Base-by-base conservation (phyloP, 768 basidiomycete species). In the Crepidotus variabilis region DNA sequence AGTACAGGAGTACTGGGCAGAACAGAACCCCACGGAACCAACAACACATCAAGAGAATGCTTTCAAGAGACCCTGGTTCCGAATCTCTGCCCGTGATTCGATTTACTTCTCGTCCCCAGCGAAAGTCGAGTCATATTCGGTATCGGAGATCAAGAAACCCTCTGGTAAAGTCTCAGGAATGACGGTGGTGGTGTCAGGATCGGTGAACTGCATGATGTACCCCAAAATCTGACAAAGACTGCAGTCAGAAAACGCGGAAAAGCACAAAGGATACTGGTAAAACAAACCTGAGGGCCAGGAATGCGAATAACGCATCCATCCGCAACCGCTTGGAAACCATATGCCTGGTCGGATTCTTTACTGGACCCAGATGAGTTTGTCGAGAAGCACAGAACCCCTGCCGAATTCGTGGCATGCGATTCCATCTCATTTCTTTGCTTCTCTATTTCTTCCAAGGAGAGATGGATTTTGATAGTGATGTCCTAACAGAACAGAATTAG, bases 401-500 rank as follows among this genome's bases (percentile, higher is more conserved):
- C 48, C 2, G 54, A 55, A 11, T 47, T 35, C 2, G 46, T 34
- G 14, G 48, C 46, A 9, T 33, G 21, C 9, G 22, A 22, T 22
- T 55, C 54, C 21, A 55, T 35, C 22, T 33, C 54, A 8, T 3
- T 9, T 21, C n/a, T 28, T 22, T 24, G 22, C 28, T 46, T 34
- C 16, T 48, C 21, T 24, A 49, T 50, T 22, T 48, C 48, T 10
- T 10, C 23, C 2, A 21, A 18, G 16, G 10, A 36, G 23, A 35
- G 46, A 6, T 11, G 9, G 22, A 55, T 50, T 34, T 55, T 55
- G 54, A 55, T 55, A 10, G 54, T 55, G 16, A 55, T 55, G 36
- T 55, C 54, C 54, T 55, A 21, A 36, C 1, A 6, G 18, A 10
- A 2, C 6, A 28, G 16, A 32, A 23, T 5, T 28, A 3, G 13